Evolutionary conservation across 495 filamentous ascomycete genomes (phyloP).

Genomic region (Clavariopsis aquatica): DNA sequence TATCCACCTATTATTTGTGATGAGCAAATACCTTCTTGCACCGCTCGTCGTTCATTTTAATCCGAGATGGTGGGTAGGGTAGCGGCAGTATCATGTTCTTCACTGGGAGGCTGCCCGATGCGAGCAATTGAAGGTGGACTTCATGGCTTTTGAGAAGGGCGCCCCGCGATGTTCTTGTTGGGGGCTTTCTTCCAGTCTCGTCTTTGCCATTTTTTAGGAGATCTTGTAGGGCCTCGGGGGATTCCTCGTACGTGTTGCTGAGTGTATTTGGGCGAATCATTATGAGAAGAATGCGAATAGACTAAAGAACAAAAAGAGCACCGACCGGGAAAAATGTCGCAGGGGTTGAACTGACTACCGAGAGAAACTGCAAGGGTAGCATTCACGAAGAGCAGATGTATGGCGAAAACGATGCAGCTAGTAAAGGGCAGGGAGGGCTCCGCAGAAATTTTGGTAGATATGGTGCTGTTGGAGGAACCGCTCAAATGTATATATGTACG

Average conservation of each 20-base stretch:
- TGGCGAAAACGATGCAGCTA: not conserved
- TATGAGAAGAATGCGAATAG: not conserved
- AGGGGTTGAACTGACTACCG: not conserved
- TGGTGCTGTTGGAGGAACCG: not conserved
- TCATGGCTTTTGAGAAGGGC: constrained; percentile 19
- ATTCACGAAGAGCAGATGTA: not conserved
- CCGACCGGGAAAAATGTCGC: not conserved
- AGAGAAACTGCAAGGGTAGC: not conserved
- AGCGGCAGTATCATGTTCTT: constrained; percentile 18
- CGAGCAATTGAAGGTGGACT: constrained; percentile 13
- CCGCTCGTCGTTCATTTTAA: not conserved
- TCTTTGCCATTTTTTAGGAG: not conserved
- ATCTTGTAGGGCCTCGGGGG: constrained; percentile 13
- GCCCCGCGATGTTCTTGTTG: not conserved
- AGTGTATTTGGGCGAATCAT: constrained; percentile 11
- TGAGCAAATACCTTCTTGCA: constrained; percentile 4
- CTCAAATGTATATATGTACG: not conserved
- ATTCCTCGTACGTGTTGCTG: constrained; percentile 27
- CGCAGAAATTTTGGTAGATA: too few species aligned
- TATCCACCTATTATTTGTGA: not conserved
- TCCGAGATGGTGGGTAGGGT: constrained; percentile 16
- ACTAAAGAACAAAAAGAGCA: not conserved
- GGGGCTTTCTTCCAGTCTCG: not conserved
- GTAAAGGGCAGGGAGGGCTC: too few species aligned
- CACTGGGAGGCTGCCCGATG: constrained; percentile 15